Base-by-base conservation (phyloP, 441 rosid species). In the Pelargonium australe region DNA sequence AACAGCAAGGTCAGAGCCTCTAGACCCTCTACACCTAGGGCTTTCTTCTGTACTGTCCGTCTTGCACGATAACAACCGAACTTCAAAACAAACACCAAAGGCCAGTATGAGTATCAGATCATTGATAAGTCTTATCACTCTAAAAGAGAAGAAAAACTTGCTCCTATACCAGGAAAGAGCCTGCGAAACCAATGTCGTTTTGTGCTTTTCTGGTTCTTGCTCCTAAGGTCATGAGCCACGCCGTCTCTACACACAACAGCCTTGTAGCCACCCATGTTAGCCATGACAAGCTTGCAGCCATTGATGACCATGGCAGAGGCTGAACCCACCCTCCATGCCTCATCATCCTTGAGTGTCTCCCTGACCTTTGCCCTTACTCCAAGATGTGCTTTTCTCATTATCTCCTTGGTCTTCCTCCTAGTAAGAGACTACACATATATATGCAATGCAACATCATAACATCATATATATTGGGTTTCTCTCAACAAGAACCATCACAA, bases 211-310 rank as follows among this genome's bases (percentile, higher is more conserved):
- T 60, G 76, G 51, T 62, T 77, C 73, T 80, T 81, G 37, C 64
- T 78, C 53, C 73, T 65, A 10, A 81, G 66, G 67, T 87, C 85
- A 84, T 83, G 70, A 77, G 94, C 96, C 68, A 83, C 76, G 3
- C 96, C 94, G 43, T 83, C 82, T 80, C 77, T 81, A 19, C 94
- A 89, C 9, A 89, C 73, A 20, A 91, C 88, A 63, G 82, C 88
- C 80, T 78, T 78, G 19, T 87, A 80, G 70, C 77, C 85, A 12
- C 94, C 92, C 68, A 89, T 82, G 80, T 81, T 82, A 40, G 92
- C 92, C 58, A 81, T 77, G 17, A 82, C 86, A 45, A 91, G 84
- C 82, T 80, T 86, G 70, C 82, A 90, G 49, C 96, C 90, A 67
- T 87, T 87, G 75, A 89, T 79, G 69, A 91, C 85, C 80, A 80